A percentile compares a stretch with the other conserved stretches of the same genome.
Conservation (phyloP, 2,329 filamentous ascomycete species). For the Aspergillus tanneri region DNA sequence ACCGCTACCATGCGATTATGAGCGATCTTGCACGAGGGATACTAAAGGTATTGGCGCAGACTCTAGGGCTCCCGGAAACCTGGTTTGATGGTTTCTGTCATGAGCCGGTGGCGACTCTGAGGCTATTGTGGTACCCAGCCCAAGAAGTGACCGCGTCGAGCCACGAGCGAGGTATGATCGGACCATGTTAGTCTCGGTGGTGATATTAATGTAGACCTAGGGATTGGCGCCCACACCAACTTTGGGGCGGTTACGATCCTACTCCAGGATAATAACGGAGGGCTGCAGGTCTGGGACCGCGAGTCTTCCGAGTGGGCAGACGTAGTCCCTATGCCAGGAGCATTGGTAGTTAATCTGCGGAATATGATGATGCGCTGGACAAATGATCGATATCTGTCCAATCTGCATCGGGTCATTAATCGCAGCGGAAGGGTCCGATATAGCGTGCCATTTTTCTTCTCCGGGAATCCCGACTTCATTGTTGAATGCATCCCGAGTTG, state of each 20-base stretch:
- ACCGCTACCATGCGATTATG: constrained; percentile 16
- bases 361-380: constrained; percentile 34
- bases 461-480: constrained; percentile 27
- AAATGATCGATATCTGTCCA: constrained; percentile 28
- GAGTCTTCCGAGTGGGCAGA: constrained; percentile 24
- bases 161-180: constrained; percentile 16
- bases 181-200: too few relatives aligned
- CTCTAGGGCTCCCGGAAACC: constrained; percentile 17
- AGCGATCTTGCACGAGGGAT: constrained; percentile 20
- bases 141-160: constrained; percentile 19
- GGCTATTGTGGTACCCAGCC: constrained; percentile 32
- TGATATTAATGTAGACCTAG: constrained; percentile 7
- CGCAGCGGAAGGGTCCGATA: constrained; percentile 25
- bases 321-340: constrained; percentile 23
- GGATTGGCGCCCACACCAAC: constrained; percentile 34
- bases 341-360: constrained; percentile 33
- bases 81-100: constrained; percentile 25
- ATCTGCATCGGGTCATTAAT: constrained; percentile 32
- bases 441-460: constrained; percentile 30
- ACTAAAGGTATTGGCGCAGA: constrained; percentile 14
- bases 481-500: constrained; percentile 27
- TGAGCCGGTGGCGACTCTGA: constrained; percentile 26
- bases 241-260: constrained; percentile 36
- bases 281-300: constrained; percentile 30
- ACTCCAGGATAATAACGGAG: constrained; percentile 28